These are phyloP conservation scores for Cephalotrichum gorgonifer DNA, from an alignment of 2,329 filamentous ascomycete genomes.

Conservation along the genomic window DNA sequence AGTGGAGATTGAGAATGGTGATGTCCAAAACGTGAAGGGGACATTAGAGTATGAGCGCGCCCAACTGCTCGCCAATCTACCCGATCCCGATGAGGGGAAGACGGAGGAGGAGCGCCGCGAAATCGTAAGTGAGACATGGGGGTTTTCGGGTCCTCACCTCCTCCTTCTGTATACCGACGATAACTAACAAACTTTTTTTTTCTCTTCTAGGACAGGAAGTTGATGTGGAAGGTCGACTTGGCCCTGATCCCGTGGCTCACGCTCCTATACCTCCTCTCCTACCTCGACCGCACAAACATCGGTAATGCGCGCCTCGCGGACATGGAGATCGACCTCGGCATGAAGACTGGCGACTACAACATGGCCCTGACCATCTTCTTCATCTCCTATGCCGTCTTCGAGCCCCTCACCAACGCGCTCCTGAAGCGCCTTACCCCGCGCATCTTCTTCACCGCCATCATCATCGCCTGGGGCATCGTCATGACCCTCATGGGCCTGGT, in stretches of 20 bases:
- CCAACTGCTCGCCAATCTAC: slow-evolving; percentile 16
- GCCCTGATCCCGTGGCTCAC: slow-evolving; percentile 56
- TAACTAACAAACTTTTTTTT: neutral
- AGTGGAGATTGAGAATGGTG: neutral
- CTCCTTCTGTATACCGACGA: neutral
- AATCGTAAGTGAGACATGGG: slow-evolving; percentile 33
- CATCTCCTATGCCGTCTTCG: slow-evolving; percentile 71
- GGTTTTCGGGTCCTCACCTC: neutral
- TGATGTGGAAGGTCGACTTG: slow-evolving; percentile 52
- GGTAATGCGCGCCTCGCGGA: slow-evolving; percentile 24
- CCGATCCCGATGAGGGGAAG: slow-evolving; percentile 43
- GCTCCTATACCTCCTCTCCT: slow-evolving; percentile 67
- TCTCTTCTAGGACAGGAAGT: slow-evolving; percentile 42
- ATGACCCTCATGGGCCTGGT: slow-evolving; percentile 64
- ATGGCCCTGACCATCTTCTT: slow-evolving; percentile 49
- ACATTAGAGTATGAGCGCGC: slow-evolving; percentile 16
- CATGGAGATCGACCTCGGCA: slow-evolving; percentile 25
- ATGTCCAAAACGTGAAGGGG: neutral
- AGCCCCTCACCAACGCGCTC: slow-evolving; percentile 68
- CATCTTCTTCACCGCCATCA: slow-evolving; percentile 72
- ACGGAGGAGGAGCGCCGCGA: slow-evolving; percentile 48
- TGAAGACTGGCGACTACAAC: slow-evolving; percentile 48
- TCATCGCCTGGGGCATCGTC: slow-evolving; percentile 56
- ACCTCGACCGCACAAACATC: slow-evolving; percentile 20
- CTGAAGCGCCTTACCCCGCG: slow-evolving; percentile 68